phyloP scores from a whole-genome alignment of 345 rosid species.

The Eucalyptus melliodora region DNA sequence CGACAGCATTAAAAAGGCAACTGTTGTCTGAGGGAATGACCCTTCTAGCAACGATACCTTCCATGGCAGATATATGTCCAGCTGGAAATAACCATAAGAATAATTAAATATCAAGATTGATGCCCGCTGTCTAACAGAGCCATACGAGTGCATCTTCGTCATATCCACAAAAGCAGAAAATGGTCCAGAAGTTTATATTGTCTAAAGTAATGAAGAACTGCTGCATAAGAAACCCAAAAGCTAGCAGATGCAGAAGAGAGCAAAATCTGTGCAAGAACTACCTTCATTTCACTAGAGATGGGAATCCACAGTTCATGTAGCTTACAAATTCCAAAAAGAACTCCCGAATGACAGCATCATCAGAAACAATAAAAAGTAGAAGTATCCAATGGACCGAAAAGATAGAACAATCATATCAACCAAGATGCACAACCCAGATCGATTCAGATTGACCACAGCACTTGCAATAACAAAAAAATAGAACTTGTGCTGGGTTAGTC shows the following conservation, averaged over 20 bases:
- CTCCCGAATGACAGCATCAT: neutral
- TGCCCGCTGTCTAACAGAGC: neutral
- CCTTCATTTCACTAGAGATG: neutral
- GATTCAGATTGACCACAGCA: neutral
- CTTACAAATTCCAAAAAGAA: neutral
- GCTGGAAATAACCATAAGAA: neutral
- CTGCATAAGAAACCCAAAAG: neutral
- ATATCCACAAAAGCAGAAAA: neutral
- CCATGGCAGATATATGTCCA: conserved; percentile 20
- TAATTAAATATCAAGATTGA: neutral
- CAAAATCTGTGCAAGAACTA: neutral
- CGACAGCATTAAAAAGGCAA: conserved; percentile 90
- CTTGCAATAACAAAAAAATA: neutral
- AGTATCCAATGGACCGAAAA: neutral
- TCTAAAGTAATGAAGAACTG: neutral
- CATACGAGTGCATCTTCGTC: neutral
- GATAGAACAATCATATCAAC: neutral
- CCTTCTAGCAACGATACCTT: conserved; percentile 66
- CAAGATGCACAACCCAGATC: neutral
- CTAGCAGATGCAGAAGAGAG: neutral
- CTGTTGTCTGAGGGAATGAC: conserved; percentile 96
- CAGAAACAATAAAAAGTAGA: neutral
- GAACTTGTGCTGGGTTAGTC: neutral
- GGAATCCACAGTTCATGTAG: neutral
- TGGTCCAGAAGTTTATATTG: neutral